A percentile compares a stretch with the other conserved stretches of the same genome.
Conservation (phyloP, 257 asterid genomes). For the Ilex aquifolium region DNA sequence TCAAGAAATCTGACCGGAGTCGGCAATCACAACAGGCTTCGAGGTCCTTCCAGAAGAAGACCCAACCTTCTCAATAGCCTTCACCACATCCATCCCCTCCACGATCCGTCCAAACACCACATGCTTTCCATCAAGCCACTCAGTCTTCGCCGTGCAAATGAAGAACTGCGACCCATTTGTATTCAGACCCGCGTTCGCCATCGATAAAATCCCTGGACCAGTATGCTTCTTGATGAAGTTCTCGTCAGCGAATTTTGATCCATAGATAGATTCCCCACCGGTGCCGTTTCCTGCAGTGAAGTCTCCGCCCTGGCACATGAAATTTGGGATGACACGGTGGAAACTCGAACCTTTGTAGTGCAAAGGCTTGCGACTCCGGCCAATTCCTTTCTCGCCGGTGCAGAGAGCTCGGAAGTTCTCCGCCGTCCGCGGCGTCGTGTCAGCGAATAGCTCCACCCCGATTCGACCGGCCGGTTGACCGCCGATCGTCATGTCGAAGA, state of each 20-base stretch:
- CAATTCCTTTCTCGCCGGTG: conserved; percentile 67
- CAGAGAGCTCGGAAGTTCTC: conserved; percentile 70
- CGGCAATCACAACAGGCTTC: conserved; percentile 56
- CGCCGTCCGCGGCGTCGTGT: conserved; percentile 50
- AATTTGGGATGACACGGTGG: conserved; percentile 73
- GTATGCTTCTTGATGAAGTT: conserved; percentile 67
- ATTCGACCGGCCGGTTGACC: conserved; percentile 52
- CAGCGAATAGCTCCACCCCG: conserved; percentile 57
- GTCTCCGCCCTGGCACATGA: conserved; percentile 84
- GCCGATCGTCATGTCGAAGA: conserved; percentile 64
- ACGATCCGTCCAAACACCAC: conserved; percentile 70
- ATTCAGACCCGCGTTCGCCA: conserved; percentile 72
- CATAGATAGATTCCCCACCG: conserved; percentile 73
- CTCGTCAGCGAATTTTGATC: conserved; percentile 55
- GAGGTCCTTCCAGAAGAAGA: conserved; percentile 46
- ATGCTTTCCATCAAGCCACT: conserved; percentile 71
- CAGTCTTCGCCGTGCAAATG: conserved; percentile 58
- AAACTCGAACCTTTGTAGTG: conserved; percentile 64
- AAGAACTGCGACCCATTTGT: conserved; percentile 73
- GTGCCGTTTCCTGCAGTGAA: conserved; percentile 77
- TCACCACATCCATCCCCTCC: conserved; percentile 47
- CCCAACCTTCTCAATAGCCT: conserved; percentile 67
- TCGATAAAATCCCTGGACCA: conserved; percentile 50
- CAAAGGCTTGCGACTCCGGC: conserved; percentile 52
- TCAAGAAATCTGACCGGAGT: conserved; percentile 49